Evolutionary conservation across 768 basidiomycete genomes (phyloP).

Genomic region (Rhodotorula graminis): DNA sequence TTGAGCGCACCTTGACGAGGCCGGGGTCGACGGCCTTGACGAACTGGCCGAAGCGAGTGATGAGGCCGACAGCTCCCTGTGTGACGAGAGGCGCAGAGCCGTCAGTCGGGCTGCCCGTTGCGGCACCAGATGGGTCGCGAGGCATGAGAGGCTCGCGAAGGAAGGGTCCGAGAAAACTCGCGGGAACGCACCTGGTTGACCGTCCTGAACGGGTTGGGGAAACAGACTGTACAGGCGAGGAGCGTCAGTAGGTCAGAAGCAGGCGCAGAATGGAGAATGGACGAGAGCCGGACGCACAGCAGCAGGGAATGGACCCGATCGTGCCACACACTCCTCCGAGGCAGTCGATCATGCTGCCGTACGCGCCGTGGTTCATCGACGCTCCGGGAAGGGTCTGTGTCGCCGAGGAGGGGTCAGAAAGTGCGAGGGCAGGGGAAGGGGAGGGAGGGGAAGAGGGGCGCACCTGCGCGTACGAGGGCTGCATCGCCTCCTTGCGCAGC

Average conservation of each 20-base stretch:
- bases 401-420: constrained; percentile 54
- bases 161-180: too few species aligned
- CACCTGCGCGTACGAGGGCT: constrained; percentile 92
- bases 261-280: constrained; percentile 58
- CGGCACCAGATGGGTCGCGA: too few species aligned
- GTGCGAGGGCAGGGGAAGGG: constrained; percentile 48
- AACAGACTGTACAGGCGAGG: constrained; percentile 64
- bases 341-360: constrained; percentile 34
- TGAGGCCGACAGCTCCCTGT: constrained; percentile 84
- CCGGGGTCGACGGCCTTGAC: constrained; percentile 59
- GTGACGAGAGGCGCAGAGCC: constrained; percentile 54
- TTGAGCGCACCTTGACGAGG: constrained; percentile 56
- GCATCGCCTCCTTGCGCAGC: constrained; percentile 40
- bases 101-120: too few species aligned
- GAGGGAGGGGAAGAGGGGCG: constrained; percentile 47
- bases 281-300: constrained; percentile 49
- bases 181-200: neutral
- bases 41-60: constrained; percentile 91
- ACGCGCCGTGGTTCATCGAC: constrained; percentile 56
- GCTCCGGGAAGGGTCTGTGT: constrained; percentile 62
- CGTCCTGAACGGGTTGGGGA: constrained; percentile 49
- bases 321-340: constrained; percentile 14
- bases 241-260: constrained; percentile 48
- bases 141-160: too few species aligned
- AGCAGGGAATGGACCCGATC: constrained; percentile 26